Base-by-base conservation (phyloP, 2,329 filamentous ascomycete genomes). In the Aspergillus fijiensis region DNA sequence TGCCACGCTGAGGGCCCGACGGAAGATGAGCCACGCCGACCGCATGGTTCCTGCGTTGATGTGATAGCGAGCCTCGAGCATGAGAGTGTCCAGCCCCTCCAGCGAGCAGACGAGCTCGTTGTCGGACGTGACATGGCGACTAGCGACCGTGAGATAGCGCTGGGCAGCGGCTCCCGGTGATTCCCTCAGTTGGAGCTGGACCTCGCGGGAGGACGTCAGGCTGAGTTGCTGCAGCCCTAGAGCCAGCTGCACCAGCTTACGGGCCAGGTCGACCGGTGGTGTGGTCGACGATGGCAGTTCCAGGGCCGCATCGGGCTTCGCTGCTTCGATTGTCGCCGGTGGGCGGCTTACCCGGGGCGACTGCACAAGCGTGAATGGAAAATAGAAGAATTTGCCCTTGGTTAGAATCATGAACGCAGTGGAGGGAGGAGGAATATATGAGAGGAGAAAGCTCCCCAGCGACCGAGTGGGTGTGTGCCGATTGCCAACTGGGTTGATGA, bases 161-260 rank as follows among this genome's bases (percentile, higher is more conserved):
- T 47, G 49, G 2, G 42, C 21, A 2, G 55, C 29, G 6, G 21
- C 45, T 2, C 2, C 9, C 2, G 39, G 35, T 1, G 45, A 25
- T 11, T 55, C 42, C 1, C 42, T 33, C 3, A 55, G 50, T 10
- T 45, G 49, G 12, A 57, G 19, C 25, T 19, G 31, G 14, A 45
- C 50, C 21, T 53, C 21, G 14, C 16, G 19, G 33, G 39, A 33
- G 35, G 39, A 11, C 1, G 33, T 49, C 10, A 51, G 33, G 3
- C 33, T n/a, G 19, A 60, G 59, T 9, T 57, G 49, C 12, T 60
- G 59, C 31, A 57, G 31, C 14, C 50, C 51, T 12, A 49, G 16
- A 12, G 59, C 59, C 1, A 60, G 55, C 11, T 51, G 55, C 2
- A 60, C 45, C 29, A 60, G 50, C 12, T 54, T 48, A 16, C 33